A percentile compares a stretch with the other conserved stretches of the same genome.
These are phyloP conservation scores for Aurantiochytrium sp. DNA, from an alignment of 108 stramenopile species.

Conservation along the genomic window DNA sequence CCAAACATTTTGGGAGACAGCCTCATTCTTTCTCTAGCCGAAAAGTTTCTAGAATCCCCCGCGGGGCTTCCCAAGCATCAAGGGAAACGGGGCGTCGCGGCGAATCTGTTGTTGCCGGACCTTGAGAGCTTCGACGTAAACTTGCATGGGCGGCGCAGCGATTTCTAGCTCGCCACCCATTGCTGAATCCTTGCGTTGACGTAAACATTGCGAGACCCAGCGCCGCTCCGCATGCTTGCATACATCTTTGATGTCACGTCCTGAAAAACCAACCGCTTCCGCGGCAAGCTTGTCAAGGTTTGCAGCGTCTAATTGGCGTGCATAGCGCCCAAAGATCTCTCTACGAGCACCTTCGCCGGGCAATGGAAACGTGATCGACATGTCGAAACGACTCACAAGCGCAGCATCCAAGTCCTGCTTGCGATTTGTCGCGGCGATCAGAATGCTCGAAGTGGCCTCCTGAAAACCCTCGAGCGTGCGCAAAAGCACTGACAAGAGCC, in stretches of 20 bases:
- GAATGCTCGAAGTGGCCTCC: not conserved
- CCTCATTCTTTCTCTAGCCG: not conserved
- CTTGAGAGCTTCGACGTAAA: not conserved
- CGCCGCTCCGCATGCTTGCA: constrained; percentile 18
- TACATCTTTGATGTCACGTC: not conserved
- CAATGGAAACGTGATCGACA: not conserved
- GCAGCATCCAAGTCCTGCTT: constrained; percentile 17
- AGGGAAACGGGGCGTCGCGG: not conserved
- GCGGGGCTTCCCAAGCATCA: not conserved
- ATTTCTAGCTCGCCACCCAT: not conserved
- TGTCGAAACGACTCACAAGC: not conserved
- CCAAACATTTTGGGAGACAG: not conserved
- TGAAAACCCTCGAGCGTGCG: constrained; percentile 18
- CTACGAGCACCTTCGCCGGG: not conserved
- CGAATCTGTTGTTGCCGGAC: not conserved
- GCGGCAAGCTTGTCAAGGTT: not conserved
- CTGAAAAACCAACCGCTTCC: not conserved
- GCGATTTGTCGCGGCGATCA: constrained; percentile 20
- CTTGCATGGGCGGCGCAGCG: not conserved
- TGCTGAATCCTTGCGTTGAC: not conserved
- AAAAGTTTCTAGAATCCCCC: not conserved
- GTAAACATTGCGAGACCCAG: not conserved
- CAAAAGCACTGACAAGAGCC: constrained; percentile 5
- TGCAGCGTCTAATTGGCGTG: not conserved
- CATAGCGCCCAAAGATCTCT: not conserved